Evolutionary conservation across 2,329 filamentous ascomycete species (phyloP), one percentile per base, ranked within the genome.

Genomic region (Monosporascus sp.): DNA sequence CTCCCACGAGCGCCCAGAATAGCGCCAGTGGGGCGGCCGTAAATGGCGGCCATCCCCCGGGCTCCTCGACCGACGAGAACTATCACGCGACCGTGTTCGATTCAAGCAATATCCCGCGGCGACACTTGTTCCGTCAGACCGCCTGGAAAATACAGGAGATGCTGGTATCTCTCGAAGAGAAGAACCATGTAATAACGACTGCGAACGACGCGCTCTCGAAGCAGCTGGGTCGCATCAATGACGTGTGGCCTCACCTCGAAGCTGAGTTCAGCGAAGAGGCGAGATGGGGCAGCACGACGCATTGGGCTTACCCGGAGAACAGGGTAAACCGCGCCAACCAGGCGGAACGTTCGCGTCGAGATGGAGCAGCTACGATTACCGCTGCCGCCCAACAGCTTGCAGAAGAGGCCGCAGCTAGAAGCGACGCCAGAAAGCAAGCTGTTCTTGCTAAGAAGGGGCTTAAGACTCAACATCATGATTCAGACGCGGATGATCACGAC

Each of bases 251-350:
- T 20, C 86, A 92, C 71, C 83, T 97, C 53, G 88, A 95, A 58
- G 78, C 80, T 55, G 94, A 99, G 70, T 90, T 99, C 65, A 96
- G 90, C 71, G 91, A 97, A 56, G 91, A 97, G 71, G 90, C 94
- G 51, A 90, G 95, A 71, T 87, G 91, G 74, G 94, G 95, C 49
- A 97, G 91, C 72, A 81, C 85, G 54, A 89, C 84, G 50, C 94
- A 99, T 70, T 99, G 94, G 94, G 94, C 93, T 48, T 97, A 97
- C 68, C 88, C 89, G 20, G 89, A 93, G 63, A 90, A 90, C 65
- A 87, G 93, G 59, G 80, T 84, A 37, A 75, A 75, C 37, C 80
- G 80, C 62, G 75, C 79, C n/a, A 84, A 82, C 24, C 79, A 84
- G 45, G 83, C 85, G 35, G 89, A 95, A 67, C 80, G 87, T 25